These are phyloP conservation scores for Volvox africanus DNA, from an alignment of 139 green algal genomes.

Conservation along the genomic window DNA sequence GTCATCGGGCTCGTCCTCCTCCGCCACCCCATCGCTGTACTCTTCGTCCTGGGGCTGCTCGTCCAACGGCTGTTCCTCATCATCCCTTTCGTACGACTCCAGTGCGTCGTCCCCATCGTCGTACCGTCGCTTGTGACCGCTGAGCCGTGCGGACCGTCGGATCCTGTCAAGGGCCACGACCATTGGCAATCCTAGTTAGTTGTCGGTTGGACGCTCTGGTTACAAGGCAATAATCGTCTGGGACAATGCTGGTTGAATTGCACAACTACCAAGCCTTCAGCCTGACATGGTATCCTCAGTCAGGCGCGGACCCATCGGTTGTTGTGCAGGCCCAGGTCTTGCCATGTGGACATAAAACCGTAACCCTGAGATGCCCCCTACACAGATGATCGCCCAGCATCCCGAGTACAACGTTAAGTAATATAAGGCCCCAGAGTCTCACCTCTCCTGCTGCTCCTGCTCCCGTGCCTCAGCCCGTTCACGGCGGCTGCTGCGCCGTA, in stretches of 20 bases:
- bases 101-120: not conserved
- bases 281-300: no score
- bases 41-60: slow-evolving; percentile 7
- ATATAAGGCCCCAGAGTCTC: not conserved
- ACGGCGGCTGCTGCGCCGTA: not conserved
- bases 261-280: no score
- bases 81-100: slow-evolving; percentile 6
- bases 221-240: no score
- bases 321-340: no score
- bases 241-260: no score
- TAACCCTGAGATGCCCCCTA: no score
- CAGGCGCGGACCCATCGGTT: no score
- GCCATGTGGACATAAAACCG: no score
- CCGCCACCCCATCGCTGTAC: not conserved
- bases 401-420: not conserved
- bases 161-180: not conserved
- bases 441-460: slow-evolving; percentile 23
- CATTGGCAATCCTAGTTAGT: no score
- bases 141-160: slow-evolving; percentile 28
- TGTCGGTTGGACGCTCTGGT: no score
- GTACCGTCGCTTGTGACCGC: slow-evolving; percentile 15
- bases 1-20: not conserved
- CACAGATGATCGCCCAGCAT: not conserved
- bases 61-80: not conserved
- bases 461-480: not conserved